Conservation (phyloP, 163 green algal genomes). For the Chlorella variabilis region DNA sequence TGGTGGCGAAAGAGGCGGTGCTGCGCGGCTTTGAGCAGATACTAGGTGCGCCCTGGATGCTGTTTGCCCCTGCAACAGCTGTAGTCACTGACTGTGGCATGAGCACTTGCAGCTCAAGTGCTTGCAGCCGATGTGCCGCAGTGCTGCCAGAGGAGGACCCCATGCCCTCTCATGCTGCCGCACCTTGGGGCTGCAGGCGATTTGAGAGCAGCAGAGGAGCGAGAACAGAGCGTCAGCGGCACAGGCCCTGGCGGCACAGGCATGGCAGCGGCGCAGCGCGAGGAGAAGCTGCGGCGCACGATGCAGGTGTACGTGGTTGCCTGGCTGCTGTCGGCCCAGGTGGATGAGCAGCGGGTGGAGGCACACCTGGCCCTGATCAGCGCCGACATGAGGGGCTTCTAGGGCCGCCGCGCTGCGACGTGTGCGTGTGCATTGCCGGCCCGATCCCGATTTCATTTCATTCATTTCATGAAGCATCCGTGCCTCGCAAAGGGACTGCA, state of each 20-base stretch:
- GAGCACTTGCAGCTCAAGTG: not conserved
- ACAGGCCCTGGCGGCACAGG: not conserved
- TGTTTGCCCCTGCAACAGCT: not conserved
- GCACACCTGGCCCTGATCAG: constrained; percentile 14
- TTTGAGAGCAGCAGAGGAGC: not conserved
- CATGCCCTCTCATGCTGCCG: too few relatives aligned
- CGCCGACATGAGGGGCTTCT: constrained; percentile 43
- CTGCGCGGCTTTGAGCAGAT: constrained; percentile 27
- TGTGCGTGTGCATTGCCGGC: not conserved
- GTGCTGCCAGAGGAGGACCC: too few relatives aligned
- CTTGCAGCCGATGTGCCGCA: not conserved
- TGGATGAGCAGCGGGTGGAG: constrained; percentile 29
- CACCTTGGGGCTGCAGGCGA: constrained; percentile 11
- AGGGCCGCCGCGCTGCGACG: not conserved
- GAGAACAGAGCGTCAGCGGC: not conserved
- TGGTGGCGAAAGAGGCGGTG: constrained; percentile 34
- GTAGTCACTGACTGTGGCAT: too few relatives aligned
- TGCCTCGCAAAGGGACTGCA: too few relatives aligned
- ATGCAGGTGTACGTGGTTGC: constrained; percentile 40
- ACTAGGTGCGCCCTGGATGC: not conserved
- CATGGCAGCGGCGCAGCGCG: not conserved
- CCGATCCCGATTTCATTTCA: not conserved
- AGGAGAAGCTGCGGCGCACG: constrained; percentile 17
- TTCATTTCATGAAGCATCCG: too few relatives aligned
- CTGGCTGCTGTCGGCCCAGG: constrained; percentile 40